Base-by-base conservation (phyloP, 2,329 filamentous ascomycete genomes). In the Cytospora chrysosperma region DNA sequence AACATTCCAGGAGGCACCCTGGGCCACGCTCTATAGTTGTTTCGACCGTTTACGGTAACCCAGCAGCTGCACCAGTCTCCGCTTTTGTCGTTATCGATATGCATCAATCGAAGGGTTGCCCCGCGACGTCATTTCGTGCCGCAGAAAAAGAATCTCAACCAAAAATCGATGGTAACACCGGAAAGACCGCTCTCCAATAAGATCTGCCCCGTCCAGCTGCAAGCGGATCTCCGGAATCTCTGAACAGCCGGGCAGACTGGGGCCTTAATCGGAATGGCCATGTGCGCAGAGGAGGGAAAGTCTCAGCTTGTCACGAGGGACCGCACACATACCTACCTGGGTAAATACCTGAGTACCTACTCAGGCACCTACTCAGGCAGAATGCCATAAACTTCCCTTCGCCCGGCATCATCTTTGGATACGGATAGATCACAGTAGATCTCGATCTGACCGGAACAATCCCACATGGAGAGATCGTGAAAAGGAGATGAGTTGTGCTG, bases 161-260 rank as follows among this genome's bases (percentile, higher is more conserved):
- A 56, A 56, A 61, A 56, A 61, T 57, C 62, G 59, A 55, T 37
- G 49, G 43, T 4, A 26, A 19, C 40, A 47, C 4, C n/a, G 43
- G 2, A 24, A 61, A 47, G 28, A 43, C 56, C 56, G 56, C 59
- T 57, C 56, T 15, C 55, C 57, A 51, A 54, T 59, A 59, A 55
- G 37, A 49, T 61, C 52, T 49, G 43, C 47, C 40, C 40, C 28
- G 28, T 26, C 50, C 56, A 51, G 15, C 53, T 24, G 34, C 47
- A 58, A 61, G 62, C 62, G 62, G 62, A 64, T 64, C 62, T 64
- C 62, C 62, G 62, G 59, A 34, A 9, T 32, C 28, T 34, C 37
- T 37, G 30, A 34, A 54, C 59, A 49, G 40, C 58, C 58, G 47
- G 50, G n/a, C 58, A 52, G 9, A 26, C 8, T 40, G 30, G 40